Evolutionary conservation across 2,329 filamentous ascomycete species (phyloP), one percentile per base, ranked within the genome.

Genomic region (Drechslerella stenobrocha): DNA sequence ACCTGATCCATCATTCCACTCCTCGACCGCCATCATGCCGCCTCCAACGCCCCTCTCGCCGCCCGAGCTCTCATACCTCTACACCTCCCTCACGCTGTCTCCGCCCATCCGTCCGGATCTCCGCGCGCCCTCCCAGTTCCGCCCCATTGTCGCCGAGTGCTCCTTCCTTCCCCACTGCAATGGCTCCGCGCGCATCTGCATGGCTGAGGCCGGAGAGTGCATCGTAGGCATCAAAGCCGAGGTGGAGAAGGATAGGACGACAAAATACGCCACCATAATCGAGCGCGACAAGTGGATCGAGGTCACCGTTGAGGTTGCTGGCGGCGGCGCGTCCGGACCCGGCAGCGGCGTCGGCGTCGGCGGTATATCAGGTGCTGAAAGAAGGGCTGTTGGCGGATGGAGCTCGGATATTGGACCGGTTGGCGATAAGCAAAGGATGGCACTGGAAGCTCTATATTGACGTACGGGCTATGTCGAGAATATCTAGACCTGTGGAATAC

Each of bases 381-480:
- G 64, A 69, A 45, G 56, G 57, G 6, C 30, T 69, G 46, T 45
- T 69, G 28, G 56, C 64, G 34, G 57, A 57, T 30, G 57, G 57
- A 11, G 18, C 37, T 40, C 45, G 46, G 1, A 74, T 87, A 69
- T 82, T 81, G 70, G 84, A 84, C 76, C 84, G 86, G 74, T 77
- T 98, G 74, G 87, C 86, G 77, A 96, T 98, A 76, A 97, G 96
- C 78, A 79, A 81, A 64, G 83, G 91, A 44, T 98, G 92, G 81
- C 92, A 97, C 80, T 98, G 93, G 93, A 89, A 91, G 78, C 77
- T 98, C 60, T 97, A 92, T 77, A 83, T 98, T 70, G 93, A 98
- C 78, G 91, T 96, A 77, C 74, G 88, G n/a, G n/a, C n/a, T n/a
- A n/a, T n/a, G n/a, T n/a, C n/a, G n/a, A n/a, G n/a, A n/a, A n/a